Evolutionary conservation across 441 rosid species (phyloP).

Genomic region (Geranium incanum): DNA sequence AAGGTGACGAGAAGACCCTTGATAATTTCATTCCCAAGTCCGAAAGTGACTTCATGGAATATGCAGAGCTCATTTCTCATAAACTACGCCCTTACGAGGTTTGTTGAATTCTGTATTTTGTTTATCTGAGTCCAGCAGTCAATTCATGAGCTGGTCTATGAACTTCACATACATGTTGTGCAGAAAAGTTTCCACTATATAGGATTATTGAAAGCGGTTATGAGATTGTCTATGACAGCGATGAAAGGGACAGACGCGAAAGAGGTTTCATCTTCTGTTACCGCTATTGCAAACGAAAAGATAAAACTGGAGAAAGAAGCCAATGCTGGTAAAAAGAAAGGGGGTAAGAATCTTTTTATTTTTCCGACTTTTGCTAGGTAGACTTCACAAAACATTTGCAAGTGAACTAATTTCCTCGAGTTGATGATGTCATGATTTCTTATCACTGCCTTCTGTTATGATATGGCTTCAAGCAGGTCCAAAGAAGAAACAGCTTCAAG

Average conservation of each 20-base stretch:
- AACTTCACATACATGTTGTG: constrained; percentile 17
- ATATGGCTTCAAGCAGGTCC: constrained; percentile 13
- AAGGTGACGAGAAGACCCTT: constrained; percentile 49
- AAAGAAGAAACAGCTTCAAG: constrained; percentile 24
- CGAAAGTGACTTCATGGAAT: constrained; percentile 77
- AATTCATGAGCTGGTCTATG: constrained; percentile 9
- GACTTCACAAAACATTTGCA: too few species aligned
- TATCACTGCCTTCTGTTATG: too few species aligned
- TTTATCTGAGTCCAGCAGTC: background rate
- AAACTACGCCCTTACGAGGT: constrained; percentile 72
- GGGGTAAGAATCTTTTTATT: constrained; percentile 4
- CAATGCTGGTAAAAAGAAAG: constrained; percentile 24
- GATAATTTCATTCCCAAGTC: constrained; percentile 84
- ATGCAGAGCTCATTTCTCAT: constrained; percentile 79
- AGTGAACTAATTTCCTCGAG: too few species aligned
- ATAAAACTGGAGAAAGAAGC: constrained; percentile 27
- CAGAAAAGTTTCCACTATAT: constrained; percentile 86
- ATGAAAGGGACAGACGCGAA: constrained; percentile 25
- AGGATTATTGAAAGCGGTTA: constrained; percentile 48
- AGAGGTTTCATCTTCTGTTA: constrained; percentile 24
- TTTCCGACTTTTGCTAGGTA: too few species aligned
- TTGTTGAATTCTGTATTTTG: constrained; percentile 11
- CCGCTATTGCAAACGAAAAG: constrained; percentile 26
- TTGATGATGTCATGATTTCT: too few species aligned
- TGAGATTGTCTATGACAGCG: constrained; percentile 22